Percentiles rank a stretch among this genome's conserved stretches.
Conservation (phyloP, 805 yeast species). For the Teunomyces cretensis region DNA sequence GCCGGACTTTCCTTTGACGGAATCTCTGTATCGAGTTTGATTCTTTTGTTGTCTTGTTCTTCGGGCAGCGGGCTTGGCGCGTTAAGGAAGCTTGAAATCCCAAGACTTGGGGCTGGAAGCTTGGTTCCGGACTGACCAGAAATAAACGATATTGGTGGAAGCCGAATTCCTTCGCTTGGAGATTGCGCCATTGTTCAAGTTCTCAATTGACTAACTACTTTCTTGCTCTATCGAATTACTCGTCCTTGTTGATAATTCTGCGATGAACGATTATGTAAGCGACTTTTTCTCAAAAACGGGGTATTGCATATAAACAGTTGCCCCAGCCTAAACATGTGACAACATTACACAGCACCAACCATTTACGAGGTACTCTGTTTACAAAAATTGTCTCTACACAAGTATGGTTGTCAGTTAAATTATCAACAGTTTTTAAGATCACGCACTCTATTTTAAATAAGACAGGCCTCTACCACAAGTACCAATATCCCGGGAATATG, state of each 20-base stretch:
- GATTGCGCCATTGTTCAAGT: conserved; percentile 7
- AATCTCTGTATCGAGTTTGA: background rate
- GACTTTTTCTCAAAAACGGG: too few relatives aligned
- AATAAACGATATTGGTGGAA: conserved; percentile 31
- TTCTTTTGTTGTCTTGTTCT: background rate
- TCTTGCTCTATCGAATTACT: background rate
- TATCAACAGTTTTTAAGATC: too few relatives aligned
- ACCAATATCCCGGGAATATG: too few relatives aligned
- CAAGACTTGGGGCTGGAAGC: conserved; percentile 17
- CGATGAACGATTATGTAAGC: background rate
- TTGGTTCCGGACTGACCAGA: conserved; percentile 14
- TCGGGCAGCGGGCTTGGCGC: conserved; percentile 6
- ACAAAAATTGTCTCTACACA: too few relatives aligned
- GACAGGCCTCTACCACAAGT: too few relatives aligned
- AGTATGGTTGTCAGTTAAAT: too few relatives aligned
- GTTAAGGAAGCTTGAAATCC: conserved; percentile 22
- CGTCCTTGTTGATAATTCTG: conserved; percentile 1
- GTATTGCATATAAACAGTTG: too few relatives aligned
- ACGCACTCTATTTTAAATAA: too few relatives aligned
- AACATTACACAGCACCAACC: too few relatives aligned
- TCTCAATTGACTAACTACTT: background rate
- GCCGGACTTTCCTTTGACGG: background rate
- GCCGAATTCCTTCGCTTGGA: conserved; percentile 15
- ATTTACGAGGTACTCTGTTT: too few relatives aligned
- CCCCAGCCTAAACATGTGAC: too few relatives aligned